Evolutionary conservation across 2,329 filamentous ascomycete species (phyloP).

Genomic region (Fusarium torulosum): DNA sequence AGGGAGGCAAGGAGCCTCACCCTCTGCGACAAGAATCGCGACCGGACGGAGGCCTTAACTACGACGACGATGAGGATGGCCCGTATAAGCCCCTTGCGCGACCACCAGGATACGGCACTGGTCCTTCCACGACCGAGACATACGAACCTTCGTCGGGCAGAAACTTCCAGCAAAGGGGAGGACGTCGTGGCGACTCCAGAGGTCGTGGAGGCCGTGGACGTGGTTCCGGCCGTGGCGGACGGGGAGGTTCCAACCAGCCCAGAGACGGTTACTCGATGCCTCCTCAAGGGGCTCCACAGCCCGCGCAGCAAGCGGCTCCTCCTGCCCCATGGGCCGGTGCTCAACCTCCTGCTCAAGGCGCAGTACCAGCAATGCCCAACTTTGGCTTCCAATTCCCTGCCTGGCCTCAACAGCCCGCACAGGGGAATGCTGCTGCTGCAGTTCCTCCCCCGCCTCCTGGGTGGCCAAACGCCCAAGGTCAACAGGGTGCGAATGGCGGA

Average conservation of each 20-base stretch:
- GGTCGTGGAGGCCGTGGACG: conserved; percentile 60
- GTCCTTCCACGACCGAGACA: conserved; percentile 58
- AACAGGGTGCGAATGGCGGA: conserved; percentile 51
- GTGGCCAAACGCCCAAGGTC: conserved; percentile 50
- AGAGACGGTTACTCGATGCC: conserved; percentile 60
- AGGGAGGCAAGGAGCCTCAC: conserved; percentile 55
- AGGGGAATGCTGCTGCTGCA: conserved; percentile 47
- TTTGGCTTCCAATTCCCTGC: conserved; percentile 60
- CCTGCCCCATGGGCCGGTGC: conserved; percentile 32
- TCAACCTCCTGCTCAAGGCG: conserved; percentile 32
- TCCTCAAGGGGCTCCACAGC: conserved; percentile 49
- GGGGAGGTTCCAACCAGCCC: conserved; percentile 51
- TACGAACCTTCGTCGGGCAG: conserved; percentile 52
- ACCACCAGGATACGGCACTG: conserved; percentile 71
- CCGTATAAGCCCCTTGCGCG: conserved; percentile 79
- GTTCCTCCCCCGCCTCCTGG: conserved; percentile 59
- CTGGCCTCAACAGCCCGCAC: conserved; percentile 55
- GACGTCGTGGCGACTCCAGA: conserved; percentile 60
- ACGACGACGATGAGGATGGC: conserved; percentile 76
- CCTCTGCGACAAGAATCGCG: conserved; percentile 57
- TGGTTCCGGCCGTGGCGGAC: conserved; percentile 56
- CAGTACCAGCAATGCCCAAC: conserved; percentile 48
- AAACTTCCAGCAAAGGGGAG: conserved; percentile 54
- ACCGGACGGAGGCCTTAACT: conserved; percentile 66
- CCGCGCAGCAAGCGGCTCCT: conserved; percentile 51